Evolutionary conservation across 2,329 filamentous ascomycete genomes (phyloP), one percentile per base, ranked within the genome.

Genomic region (Leptographium radiaticola): DNA sequence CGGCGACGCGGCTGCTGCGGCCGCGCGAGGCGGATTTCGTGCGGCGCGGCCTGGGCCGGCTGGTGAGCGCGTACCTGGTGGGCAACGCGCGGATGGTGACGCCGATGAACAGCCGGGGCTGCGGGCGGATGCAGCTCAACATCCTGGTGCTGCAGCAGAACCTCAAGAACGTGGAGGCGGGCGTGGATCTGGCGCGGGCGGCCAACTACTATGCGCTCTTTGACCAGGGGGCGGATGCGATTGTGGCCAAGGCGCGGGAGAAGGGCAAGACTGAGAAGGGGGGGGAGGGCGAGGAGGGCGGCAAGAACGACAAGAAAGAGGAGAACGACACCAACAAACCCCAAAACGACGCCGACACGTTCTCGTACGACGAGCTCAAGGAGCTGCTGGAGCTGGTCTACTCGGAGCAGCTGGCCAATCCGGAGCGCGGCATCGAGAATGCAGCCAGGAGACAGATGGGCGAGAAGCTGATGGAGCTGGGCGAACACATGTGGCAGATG

Each of bases 71-170:
- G 10, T 87, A 86, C 63, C 81, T 97, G 3, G 81, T 96, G 40
- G 73, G 81, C 56, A 86, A 86, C 58, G 81, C 83, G 2, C 72
- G 76, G 18, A 78, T 80, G 64, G 86, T 91, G 46, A 81, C 83
- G 50, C 83, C 85, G 9, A 91, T 98, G 83, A 96, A 98, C 66
- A 72, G 71, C 40, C 80, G 86, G 61, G 93, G 93, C 44, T 87
- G 84, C 56, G 81, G 83, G n/a, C 80, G 89, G 40, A 89, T 98
- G 80, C 85, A 89, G 66, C 80, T 97, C 63, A 95, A 98, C 66
- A 89, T 96, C 49, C 77, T 96, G 30, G 93, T 98, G 43, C 74
- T 98, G 51, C 91, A 97, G 69, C 93, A 98, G 66, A 96, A 95
- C 63, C 80, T 98, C 53, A 95, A 95, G 72, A 95, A 95, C 60